A percentile compares a stretch with the other conserved stretches of the same genome.
These are phyloP conservation scores for Diaporthe sp. DNA, from an alignment of 2,329 filamentous ascomycete genomes.

Conservation along the genomic window DNA sequence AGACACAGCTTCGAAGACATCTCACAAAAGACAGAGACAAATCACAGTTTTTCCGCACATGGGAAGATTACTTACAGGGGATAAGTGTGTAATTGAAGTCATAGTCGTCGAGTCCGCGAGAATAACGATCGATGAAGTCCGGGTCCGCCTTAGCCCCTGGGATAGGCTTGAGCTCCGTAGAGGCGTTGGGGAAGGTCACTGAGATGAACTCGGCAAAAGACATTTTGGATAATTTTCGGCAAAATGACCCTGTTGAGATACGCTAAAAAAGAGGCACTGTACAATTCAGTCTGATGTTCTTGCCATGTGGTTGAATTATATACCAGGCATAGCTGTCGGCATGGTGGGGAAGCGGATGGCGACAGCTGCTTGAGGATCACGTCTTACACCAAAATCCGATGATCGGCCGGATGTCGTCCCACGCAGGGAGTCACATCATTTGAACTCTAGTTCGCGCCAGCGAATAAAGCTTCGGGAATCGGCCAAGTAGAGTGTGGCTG, in stretches of 20 bases:
- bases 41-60: background rate
- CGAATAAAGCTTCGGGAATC: background rate
- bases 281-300: background rate
- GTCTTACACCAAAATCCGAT: conserved; percentile 39
- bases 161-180: conserved; percentile 65
- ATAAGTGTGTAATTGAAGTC: conserved; percentile 71
- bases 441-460: conserved; percentile 27
- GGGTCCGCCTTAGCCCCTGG: conserved; percentile 63
- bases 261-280: background rate
- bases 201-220: conserved; percentile 66
- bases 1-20: background rate
- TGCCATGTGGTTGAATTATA: conserved; percentile 30
- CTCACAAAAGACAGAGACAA: background rate
- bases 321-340: conserved; percentile 13
- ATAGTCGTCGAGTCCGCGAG: conserved; percentile 67
- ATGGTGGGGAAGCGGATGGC: conserved; percentile 37
- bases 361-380: conserved; percentile 41
- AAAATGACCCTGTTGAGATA: background rate
- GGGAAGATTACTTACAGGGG: conserved; percentile 48
- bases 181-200: conserved; percentile 65
- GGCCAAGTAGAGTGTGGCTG: background rate
- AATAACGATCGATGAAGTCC: conserved; percentile 66
- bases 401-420: conserved; percentile 33
- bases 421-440: conserved; percentile 33
- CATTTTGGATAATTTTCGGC: conserved; percentile 43